Conservation (phyloP, 2,329 filamentous ascomycete species). For the Pseudogymnoascus sp. region DNA sequence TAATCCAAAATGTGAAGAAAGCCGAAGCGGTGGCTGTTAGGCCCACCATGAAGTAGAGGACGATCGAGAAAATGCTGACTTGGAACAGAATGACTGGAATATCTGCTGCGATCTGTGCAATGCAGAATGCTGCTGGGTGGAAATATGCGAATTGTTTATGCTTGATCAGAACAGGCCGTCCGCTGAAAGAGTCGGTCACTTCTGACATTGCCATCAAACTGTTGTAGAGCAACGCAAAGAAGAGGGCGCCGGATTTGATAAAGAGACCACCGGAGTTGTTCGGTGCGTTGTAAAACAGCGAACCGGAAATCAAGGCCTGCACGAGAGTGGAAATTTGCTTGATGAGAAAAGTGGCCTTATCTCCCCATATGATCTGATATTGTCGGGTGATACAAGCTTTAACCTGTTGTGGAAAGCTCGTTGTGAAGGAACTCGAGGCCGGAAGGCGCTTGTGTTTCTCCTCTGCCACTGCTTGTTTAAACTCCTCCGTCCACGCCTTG, state of each 20-base stretch:
- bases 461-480: constrained; percentile 42
- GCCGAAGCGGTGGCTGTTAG: constrained; percentile 42
- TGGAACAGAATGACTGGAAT: constrained; percentile 52
- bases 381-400: constrained; percentile 50
- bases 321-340: constrained; percentile 51
- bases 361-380: constrained; percentile 59
- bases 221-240: constrained; percentile 58
- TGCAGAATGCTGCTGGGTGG: constrained; percentile 52
- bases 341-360: constrained; percentile 56
- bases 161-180: constrained; percentile 53
- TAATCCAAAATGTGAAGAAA: constrained; percentile 57
- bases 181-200: constrained; percentile 55
- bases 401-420: constrained; percentile 48
- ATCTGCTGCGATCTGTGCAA: constrained; percentile 48
- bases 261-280: constrained; percentile 53
- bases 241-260: constrained; percentile 55
- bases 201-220: constrained; percentile 58
- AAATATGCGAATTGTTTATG: constrained; percentile 51
- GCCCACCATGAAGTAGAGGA: constrained; percentile 59
- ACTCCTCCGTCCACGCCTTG: constrained; percentile 38
- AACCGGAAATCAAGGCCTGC: constrained; percentile 57
- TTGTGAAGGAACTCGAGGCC: constrained; percentile 29
- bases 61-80: constrained; percentile 47
- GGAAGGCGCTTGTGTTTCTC: constrained; percentile 29
- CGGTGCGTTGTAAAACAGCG: constrained; percentile 60